Base-by-base conservation (phyloP, 108 stramenopile species). In the Nannochloropsis gaditana region DNA sequence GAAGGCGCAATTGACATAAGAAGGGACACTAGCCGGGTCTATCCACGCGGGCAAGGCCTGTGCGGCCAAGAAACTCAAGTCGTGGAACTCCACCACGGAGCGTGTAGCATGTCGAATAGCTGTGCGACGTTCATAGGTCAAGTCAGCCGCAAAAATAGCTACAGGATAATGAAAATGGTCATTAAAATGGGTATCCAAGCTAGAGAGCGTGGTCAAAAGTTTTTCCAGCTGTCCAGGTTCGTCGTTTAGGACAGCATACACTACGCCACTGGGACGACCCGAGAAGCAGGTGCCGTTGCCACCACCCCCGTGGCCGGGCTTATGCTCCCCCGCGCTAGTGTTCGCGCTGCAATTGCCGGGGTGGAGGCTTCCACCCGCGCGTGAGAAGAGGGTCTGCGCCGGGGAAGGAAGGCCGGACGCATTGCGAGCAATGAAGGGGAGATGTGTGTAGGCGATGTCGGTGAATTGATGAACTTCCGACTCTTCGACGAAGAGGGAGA, bases 391-490 rank as follows among this genome's bases (percentile, higher is more conserved):
- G 19, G 43, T 43, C 82, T 82, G 82, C 19, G 19, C 82, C 5
- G 82, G 82, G 19, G 45, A 45, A 45, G 82, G 82, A 15, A 82
- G 21, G 5, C 82, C 82, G 19, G 44, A 43, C 19, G 82, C 44
- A 45, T 82, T 82, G 19, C 45, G 82, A 5, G 44, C 15, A 9
- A 45, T 45, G 21, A 82, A 82, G 44, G 82, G 82, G 19, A 45
- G 21, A 21, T 82, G 82, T 19, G 44, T 82, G 82, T 82, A 82
- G 19, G 82, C 82, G 5, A 82, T 21, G 45, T 82, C 82, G 43
- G 44, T 45, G 21, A 82, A 82, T 21, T 45, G 44, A 5, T 82
- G 82, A 15, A 82, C 82, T 19, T 43, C 82, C 45, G 82, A 82
- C 44, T 43, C 43, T 2, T 43, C 5, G 19, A 82, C 45, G 21